These are phyloP conservation scores for Ophiostoma tasmaniense DNA, from an alignment of 2,329 filamentous ascomycete genomes.

Conservation along the genomic window DNA sequence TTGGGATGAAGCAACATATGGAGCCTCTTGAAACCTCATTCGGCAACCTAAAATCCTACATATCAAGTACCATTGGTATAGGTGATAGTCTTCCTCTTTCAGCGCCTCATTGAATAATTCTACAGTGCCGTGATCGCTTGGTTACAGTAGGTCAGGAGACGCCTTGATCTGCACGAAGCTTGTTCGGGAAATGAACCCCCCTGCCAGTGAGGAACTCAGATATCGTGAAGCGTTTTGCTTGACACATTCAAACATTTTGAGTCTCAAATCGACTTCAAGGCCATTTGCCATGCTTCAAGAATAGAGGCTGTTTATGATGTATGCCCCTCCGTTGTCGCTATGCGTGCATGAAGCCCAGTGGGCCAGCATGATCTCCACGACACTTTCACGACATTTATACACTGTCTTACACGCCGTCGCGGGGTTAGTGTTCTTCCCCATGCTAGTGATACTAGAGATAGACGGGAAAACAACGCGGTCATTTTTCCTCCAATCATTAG, in stretches of 20 bases:
- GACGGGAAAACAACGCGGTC: background rate
- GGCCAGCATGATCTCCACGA: background rate
- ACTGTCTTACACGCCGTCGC: slow-evolving; percentile 1
- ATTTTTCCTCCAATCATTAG: slow-evolving; percentile 17
- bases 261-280: too few relatives aligned
- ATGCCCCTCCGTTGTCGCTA: background rate
- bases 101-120: background rate
- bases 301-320: too few relatives aligned
- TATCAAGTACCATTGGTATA: background rate
- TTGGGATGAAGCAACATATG: background rate
- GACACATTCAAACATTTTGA: too few relatives aligned
- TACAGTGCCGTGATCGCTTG: background rate
- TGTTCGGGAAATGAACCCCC: background rate
- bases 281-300: too few relatives aligned
- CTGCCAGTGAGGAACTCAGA: background rate
- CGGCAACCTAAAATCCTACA: background rate
- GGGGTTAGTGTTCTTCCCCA: background rate
- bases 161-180: background rate
- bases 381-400: background rate
- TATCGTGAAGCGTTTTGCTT: too few relatives aligned
- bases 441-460: background rate
- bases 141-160: background rate
- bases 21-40: background rate
- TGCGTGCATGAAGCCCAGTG: background rate
- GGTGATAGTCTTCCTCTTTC: too few relatives aligned